Evolutionary conservation across 257 asterid genomes (phyloP), one percentile per base, ranked within the genome.

Genomic region (Buddleja alternifolia): DNA sequence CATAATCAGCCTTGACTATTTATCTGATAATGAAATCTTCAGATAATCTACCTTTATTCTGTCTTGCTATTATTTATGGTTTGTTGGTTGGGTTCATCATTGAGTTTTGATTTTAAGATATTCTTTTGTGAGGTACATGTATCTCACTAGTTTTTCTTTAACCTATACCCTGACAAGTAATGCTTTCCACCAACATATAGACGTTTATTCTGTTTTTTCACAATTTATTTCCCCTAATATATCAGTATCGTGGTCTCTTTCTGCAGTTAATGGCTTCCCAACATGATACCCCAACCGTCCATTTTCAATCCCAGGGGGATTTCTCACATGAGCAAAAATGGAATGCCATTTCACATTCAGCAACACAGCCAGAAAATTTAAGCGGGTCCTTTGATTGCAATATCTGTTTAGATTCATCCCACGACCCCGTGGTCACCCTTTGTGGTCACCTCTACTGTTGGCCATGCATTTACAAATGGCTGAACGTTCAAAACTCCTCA

Each of bases 381-480:
- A 85, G 70, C 9, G 91, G 80, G 55, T 76, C 89, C 78, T 92
- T 84, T 42, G 98, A 92, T 68, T 92, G 98, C 86, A 89, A 87
- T 73, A 92, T 92, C 15, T 92, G 98, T 63, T 78, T 92, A 47
- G 96, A 92, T 51, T 80, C 95, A 1, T 90, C 88, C 6, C 83
- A 78, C 1, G 98, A 92, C 14, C 98, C 98, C 3, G 90, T 92
- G 8, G 92, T 89, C 67, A 89, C 95, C 52, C 87, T 89, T 19
- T 92, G 98, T 19, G 98, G 98, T 16, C 98, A 92, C 72, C 90
- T 92, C 36, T 92, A 87, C 74, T 92, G 98, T 72, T 92, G 98
- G 98, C 92, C 96, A 10, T 92, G 98, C 86, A 87, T 92, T 67
- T 89, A 85, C 83, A 84, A 87, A 77, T 92, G 98, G 98, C 87